These are phyloP conservation scores for Ophiostoma novo-ulmi DNA, from an alignment of 2,329 filamentous ascomycete species.

Conservation along the genomic window DNA sequence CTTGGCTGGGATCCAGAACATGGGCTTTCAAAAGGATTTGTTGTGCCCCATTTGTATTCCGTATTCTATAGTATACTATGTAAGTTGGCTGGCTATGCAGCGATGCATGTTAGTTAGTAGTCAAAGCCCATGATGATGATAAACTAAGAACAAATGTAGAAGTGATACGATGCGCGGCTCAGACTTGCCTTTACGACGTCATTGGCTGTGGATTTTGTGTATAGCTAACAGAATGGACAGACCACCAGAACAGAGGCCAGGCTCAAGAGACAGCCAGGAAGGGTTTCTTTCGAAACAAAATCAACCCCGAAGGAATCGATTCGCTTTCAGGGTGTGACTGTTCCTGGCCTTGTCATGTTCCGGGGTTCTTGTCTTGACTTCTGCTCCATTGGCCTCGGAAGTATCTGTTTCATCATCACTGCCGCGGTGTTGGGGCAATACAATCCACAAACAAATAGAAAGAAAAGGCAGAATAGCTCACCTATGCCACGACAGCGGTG, in stretches of 20 bases:
- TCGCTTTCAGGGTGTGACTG: not conserved
- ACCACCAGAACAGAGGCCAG: not conserved
- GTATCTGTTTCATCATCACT: slow-evolving; percentile 71
- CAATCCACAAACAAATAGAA: not conserved
- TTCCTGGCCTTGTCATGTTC: not conserved
- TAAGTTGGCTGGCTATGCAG: no score
- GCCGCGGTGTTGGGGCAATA: slow-evolving; percentile 36
- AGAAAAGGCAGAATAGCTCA: not conserved
- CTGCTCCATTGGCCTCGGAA: slow-evolving; percentile 51
- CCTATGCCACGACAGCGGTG: slow-evolving; percentile 50
- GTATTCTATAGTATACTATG: no score
- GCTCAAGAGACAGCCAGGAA: not conserved
- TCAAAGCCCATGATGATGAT: no score
- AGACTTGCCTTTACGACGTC: slow-evolving; percentile 26
- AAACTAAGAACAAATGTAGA: not conserved
- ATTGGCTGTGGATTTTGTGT: slow-evolving; percentile 3
- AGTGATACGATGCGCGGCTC: slow-evolving; percentile 15
- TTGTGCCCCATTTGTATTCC: no score
- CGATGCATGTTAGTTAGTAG: no score
- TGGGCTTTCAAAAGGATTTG: no score
- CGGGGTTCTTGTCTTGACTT: not conserved
- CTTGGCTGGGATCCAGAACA: no score
- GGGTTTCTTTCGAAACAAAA: slow-evolving; percentile 40
- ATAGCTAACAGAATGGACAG: not conserved
- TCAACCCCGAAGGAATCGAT: slow-evolving; percentile 31